phyloP scores from a whole-genome alignment of 768 basidiomycete genomes.

The Suillus spraguei region DNA sequence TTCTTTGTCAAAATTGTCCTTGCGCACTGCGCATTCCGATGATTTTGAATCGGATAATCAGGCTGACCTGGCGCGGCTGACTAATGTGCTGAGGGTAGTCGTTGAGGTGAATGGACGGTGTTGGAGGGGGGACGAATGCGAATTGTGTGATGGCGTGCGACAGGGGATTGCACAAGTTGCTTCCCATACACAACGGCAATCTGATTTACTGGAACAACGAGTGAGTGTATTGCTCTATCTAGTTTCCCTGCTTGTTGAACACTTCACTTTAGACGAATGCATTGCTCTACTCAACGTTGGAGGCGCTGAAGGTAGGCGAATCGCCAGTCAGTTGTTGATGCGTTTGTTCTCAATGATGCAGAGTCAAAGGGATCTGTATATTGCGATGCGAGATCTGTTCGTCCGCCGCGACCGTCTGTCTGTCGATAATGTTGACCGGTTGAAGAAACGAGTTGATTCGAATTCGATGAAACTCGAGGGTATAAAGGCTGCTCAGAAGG shows the following conservation, averaged over 20 bases:
- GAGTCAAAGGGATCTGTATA: constrained; percentile 82
- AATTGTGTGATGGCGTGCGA: constrained; percentile 76
- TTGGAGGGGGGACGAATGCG: constrained; percentile 85
- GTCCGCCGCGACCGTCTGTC: constrained; percentile 88
- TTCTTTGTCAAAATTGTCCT: constrained; percentile 20
- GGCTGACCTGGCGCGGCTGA: constrained; percentile 83
- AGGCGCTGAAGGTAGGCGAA: constrained; percentile 67
- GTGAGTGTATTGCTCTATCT: constrained; percentile 43
- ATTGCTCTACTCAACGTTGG: constrained; percentile 69
- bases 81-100: constrained; percentile 78
- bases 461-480: constrained; percentile 78
- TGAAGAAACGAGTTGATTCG: constrained; percentile 83
- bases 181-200: constrained; percentile 66
- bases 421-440: constrained; percentile 82
- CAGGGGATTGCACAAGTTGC: constrained; percentile 71
- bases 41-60: constrained; percentile 44
- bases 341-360: constrained; percentile 32
- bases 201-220: constrained; percentile 73
- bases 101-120: constrained; percentile 79
- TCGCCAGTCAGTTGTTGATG: constrained; percentile 16
- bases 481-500: constrained; percentile 68
- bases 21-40: constrained; percentile 17
- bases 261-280: constrained; percentile 51
- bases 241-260: constrained; percentile 12
- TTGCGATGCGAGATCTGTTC: constrained; percentile 86